phyloP scores from a whole-genome alignment of 2,329 filamentous ascomycete genomes.

The Lithohypha guttulata region DNA sequence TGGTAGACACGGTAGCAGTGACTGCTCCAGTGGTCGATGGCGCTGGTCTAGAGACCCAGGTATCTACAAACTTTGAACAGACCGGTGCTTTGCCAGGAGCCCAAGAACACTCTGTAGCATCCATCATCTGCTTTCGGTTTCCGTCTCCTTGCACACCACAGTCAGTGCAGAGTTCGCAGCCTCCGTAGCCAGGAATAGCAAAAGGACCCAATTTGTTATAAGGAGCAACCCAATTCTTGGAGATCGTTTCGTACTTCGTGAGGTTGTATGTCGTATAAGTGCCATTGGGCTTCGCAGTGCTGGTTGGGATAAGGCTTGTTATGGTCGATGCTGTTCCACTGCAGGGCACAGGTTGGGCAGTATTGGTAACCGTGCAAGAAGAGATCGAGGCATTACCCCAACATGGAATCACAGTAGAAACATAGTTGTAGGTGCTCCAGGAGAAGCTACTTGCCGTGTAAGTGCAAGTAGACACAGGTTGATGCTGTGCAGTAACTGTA shows the following conservation, averaged over 20 bases:
- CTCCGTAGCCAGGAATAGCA: slow-evolving; percentile 17
- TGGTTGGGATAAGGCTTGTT: slow-evolving; percentile 14
- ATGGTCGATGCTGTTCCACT: slow-evolving; percentile 10
- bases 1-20: slow-evolving; percentile 9
- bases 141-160: slow-evolving; percentile 13
- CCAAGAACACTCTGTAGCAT: slow-evolving; percentile 16
- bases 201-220: slow-evolving; percentile 18
- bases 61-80: slow-evolving; percentile 3
- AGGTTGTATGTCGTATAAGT: slow-evolving; percentile 6
- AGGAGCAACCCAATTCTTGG: slow-evolving; percentile 16
- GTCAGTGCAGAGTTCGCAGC: slow-evolving; percentile 15
- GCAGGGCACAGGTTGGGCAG: slow-evolving; percentile 12
- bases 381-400: slow-evolving; percentile 10
- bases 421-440: slow-evolving; percentile 15
- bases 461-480: too few species aligned
- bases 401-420: slow-evolving; percentile 17
- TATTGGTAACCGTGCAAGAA: slow-evolving; percentile 14
- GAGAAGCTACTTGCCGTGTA: slow-evolving; percentile 12
- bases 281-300: slow-evolving; percentile 1
- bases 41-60: slow-evolving; percentile 15
- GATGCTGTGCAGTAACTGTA: too few species aligned
- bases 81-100: slow-evolving; percentile 10
- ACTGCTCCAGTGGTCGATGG: slow-evolving; percentile 8
- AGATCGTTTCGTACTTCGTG: slow-evolving; percentile 9
- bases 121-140: slow-evolving; percentile 15